Evolutionary conservation across 1,284 basidiomycete species (phyloP), one percentile per base, ranked within the genome.

Genomic region (Lentinula novae-zelandiae): DNA sequence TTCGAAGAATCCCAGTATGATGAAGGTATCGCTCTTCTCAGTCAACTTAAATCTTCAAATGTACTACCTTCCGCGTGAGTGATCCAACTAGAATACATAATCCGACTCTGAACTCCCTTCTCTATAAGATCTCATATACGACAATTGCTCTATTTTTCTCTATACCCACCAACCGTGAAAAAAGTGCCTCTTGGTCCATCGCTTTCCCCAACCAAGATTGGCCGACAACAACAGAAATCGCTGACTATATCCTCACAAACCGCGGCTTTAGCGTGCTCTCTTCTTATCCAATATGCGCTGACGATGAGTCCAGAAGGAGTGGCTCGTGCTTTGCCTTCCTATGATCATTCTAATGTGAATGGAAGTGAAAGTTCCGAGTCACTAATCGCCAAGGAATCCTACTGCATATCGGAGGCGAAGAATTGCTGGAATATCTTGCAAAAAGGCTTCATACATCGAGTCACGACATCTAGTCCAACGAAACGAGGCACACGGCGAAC

Each of bases 1-100:
- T 82, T 91, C 42, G 89, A 91, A 65, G 89, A 91, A 69, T 83
- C 84, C 17, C 86, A 90, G 63, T 89, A 87, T 64, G 82, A 87
- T 63, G 76, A 81, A 7, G 89, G 84, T 1, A 84, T 89, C 31
- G 72, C 76, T 9, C 70, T 82, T 17, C 76, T 91, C 0, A 82
- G 83, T 62, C 83, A 86, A 60, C 71, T 90, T 5, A 82, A 85
- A 57, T 81, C 81, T 3, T 68, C 78, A n/a, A 72, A 76, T 22
- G 78, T 77, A 70, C 82, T 70, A 56, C 87, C 86, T 9, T 77
- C 80, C 2, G 66, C 73, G 87, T 87, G 68, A 69, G 86, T 74
- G 48, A 58, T 65, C 60, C 31, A 51, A 31, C 53, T 63, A 36
- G 52, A 48, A 52, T 52, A 64, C 63, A 60, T 31, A 20, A 60